Conservation (phyloP, 2,329 filamentous ascomycete genomes). For the Ramularia endophylla region DNA sequence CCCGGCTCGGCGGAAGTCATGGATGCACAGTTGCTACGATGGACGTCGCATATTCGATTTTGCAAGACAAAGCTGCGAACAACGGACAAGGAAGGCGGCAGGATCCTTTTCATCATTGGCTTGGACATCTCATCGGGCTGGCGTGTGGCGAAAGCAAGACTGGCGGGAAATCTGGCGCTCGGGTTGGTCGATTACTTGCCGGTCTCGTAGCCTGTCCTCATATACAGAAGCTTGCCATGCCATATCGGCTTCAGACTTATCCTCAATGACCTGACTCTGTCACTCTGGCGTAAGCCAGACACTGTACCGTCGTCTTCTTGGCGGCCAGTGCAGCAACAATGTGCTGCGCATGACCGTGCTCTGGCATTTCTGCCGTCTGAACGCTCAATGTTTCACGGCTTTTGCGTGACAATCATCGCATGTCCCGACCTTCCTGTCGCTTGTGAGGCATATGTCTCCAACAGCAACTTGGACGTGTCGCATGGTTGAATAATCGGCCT, state of each 20-base stretch:
- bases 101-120: not conserved
- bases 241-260: slow-evolving; percentile 1
- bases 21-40: not conserved
- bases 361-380: not conserved
- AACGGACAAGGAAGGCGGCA: not conserved
- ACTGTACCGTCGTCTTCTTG: too few species aligned
- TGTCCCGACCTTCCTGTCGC: too few species aligned
- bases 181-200: not conserved
- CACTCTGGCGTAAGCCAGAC: too few species aligned
- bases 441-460: too few species aligned
- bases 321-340: not conserved
- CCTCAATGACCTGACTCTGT: too few species aligned
- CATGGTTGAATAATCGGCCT: too few species aligned
- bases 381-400: not conserved
- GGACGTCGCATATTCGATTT: not conserved
- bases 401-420: not conserved
- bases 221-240: slow-evolving; percentile 2
- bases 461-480: too few species aligned
- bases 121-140: not conserved
- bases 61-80: not conserved
- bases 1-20: too few species aligned
- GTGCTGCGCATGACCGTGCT: not conserved
- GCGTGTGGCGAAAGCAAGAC: not conserved
- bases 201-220: slow-evolving; percentile 2
- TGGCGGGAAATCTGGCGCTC: not conserved